Conservation (phyloP, 73 alveolate species). For the Urostyla sp. region DNA sequence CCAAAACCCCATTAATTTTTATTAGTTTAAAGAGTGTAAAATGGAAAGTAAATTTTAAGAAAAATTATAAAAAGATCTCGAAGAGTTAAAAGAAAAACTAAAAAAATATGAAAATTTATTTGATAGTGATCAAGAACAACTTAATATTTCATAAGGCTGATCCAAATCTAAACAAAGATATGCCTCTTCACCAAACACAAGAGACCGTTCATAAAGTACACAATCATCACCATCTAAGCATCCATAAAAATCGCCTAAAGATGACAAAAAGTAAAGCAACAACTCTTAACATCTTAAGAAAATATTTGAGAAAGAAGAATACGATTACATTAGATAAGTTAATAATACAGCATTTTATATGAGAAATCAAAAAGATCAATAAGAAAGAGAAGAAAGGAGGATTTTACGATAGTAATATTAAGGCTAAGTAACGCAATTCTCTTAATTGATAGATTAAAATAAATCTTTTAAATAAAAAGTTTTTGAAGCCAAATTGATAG, state of each 20-base stretch:
- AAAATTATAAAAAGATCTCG: neutral
- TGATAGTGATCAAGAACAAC: constrained; percentile 18
- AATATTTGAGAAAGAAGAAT: constrained; percentile 31
- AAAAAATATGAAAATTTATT: constrained; percentile 26
- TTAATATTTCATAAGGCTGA: neutral
- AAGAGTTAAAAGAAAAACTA: constrained; percentile 5
- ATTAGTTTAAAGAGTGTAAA: neutral
- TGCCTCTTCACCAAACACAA: neutral
- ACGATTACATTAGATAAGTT: constrained; percentile 10
- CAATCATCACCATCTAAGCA: too few species aligned
- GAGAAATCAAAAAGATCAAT: neutral
- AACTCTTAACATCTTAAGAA: neutral
- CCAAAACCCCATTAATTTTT: constrained; percentile 9
- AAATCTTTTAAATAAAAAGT: constrained; percentile 33
- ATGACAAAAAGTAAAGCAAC: neutral
- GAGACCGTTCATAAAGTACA: neutral
- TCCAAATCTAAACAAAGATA: neutral
- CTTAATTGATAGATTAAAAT: constrained; percentile 4
- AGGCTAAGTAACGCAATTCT: neutral
- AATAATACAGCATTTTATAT: neutral
- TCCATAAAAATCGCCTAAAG: neutral
- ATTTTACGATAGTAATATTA: neutral
- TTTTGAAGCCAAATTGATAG: constrained; percentile 44
- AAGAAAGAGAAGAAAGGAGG: constrained; percentile 14
- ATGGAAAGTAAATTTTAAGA: neutral